Evolutionary conservation across 306 rosid species (phyloP), one percentile per base, ranked within the genome.

Genomic region (Hippophae tibetana): DNA sequence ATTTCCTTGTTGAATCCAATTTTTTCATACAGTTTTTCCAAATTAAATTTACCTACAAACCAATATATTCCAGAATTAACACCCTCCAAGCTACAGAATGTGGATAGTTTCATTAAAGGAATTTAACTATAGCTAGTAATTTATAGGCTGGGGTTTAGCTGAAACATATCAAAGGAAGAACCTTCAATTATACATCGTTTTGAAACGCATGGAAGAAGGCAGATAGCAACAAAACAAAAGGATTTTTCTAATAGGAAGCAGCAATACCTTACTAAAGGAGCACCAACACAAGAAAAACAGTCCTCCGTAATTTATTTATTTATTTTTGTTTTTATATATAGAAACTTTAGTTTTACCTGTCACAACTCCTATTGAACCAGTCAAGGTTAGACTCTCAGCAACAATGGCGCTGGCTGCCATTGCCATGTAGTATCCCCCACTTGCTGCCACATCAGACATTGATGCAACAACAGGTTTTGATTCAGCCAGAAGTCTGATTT

Each of bases 371-470:
- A 92, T 92, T 54, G 99, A 92, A 60, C 99, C 99, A 61, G 99
- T 92, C 65, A 85, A 71, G 68, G 96, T 87, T 45, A 92, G 81
- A 72, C 68, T 85, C 74, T 92, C 99, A n/a, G 96, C 93, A 71
- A 92, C 99, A 83, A 92, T 83, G 60, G 86, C 53, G 54, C 82
- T 86, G 63, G 95, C 84, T 67, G 88, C 99, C 99, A 92, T 92
- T 56, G 96, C 99, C 95, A 87, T 85, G 72, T 88, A 87, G 81
- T 88, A 92, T 56, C 99, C 95, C 65, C 99, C 99, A 75, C 99
- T 92, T 66, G 96, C 96, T 50, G 99, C 93, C 66, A 88, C 82
- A 81, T 92, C 96, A 65, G 96, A 84, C 99, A 88, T 92, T 54
- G 99, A 92, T 63, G 99, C 86, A 69, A 92, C 56, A 55, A 92